Conservation (phyloP, 371 early-diverging fungal genomes). For the Rhizopus sp. region DNA sequence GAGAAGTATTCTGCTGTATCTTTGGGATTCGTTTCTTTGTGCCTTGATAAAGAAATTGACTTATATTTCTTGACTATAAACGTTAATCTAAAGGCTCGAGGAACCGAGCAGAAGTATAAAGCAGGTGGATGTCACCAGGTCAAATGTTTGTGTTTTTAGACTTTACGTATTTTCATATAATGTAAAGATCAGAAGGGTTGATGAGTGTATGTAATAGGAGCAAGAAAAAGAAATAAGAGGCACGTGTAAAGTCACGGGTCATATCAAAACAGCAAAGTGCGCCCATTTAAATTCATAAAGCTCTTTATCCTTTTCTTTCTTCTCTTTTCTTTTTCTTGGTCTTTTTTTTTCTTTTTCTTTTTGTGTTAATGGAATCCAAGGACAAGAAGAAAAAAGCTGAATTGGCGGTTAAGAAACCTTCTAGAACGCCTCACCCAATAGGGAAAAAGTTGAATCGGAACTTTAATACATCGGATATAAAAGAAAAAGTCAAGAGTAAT, state of each 20-base stretch:
- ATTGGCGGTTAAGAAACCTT: slow-evolving; percentile 23
- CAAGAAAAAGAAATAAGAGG: slow-evolving; percentile 27
- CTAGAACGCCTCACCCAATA: slow-evolving; percentile 37
- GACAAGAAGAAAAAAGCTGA: slow-evolving; percentile 27
- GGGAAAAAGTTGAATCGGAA: slow-evolving; percentile 37
- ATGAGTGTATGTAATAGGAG: neutral
- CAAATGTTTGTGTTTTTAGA: no score
- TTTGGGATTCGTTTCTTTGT: no score
- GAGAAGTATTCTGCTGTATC: no score
- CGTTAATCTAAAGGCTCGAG: no score
- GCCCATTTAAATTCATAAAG: slow-evolving; percentile 3
- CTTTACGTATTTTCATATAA: no score
- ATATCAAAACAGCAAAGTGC: slow-evolving; percentile 2
- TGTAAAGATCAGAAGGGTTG: no score
- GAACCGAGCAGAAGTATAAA: no score
- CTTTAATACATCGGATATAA: slow-evolving; percentile 20
- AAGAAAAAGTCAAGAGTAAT: slow-evolving; percentile 35
- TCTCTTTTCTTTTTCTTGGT: neutral
- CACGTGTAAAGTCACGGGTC: slow-evolving; percentile 1
- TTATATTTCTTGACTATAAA: no score
- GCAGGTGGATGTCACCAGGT: no score
- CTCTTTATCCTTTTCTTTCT: slow-evolving; percentile 1
- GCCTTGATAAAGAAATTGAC: no score
- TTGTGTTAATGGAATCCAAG: slow-evolving; percentile 22
- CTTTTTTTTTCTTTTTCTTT: neutral